phyloP scores from a whole-genome alignment of 1,284 basidiomycete genomes.

The Pseudozyma sp. region DNA sequence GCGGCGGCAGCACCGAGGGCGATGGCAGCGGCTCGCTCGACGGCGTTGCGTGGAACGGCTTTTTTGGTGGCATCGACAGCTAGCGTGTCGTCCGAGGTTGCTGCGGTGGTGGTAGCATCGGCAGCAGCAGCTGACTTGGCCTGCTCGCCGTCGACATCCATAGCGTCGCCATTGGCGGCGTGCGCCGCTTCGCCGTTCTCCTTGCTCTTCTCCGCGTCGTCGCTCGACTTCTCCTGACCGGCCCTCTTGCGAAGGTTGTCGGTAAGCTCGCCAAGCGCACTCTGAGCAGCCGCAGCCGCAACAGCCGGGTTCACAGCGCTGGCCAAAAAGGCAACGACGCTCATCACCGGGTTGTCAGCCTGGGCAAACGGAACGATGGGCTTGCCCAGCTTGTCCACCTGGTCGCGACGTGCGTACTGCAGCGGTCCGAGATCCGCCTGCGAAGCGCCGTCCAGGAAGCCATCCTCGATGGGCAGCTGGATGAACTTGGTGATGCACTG shows the following conservation, averaged over 20 bases:
- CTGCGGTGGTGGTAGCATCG: constrained; percentile 8
- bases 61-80: constrained; percentile 43
- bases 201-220: constrained; percentile 12
- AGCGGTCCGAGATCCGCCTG: constrained; percentile 78
- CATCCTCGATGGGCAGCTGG: constrained; percentile 95
- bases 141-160: constrained; percentile 57
- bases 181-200: constrained; percentile 71
- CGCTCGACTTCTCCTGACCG: constrained; percentile 26
- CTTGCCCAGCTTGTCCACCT: constrained; percentile 47
- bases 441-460: constrained; percentile 75
- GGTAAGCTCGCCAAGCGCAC: constrained; percentile 76
- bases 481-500: constrained; percentile 97
- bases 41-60: constrained; percentile 56
- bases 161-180: constrained; percentile 65
- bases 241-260: constrained; percentile 58
- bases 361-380: constrained; percentile 81
- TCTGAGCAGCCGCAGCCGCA: constrained; percentile 92
- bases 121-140: constrained; percentile 23
- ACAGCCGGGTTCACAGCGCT: constrained; percentile 90
- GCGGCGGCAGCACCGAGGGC: constrained; percentile 85
- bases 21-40: constrained; percentile 64
- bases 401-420: constrained; percentile 72
- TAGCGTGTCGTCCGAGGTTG: constrained; percentile 9
- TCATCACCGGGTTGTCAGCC: constrained; percentile 97
- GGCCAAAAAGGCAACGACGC: constrained; percentile 95